These are phyloP conservation scores for Ambrosia trifida DNA, from an alignment of 129 eudicot genomes.

Conservation along the genomic window DNA sequence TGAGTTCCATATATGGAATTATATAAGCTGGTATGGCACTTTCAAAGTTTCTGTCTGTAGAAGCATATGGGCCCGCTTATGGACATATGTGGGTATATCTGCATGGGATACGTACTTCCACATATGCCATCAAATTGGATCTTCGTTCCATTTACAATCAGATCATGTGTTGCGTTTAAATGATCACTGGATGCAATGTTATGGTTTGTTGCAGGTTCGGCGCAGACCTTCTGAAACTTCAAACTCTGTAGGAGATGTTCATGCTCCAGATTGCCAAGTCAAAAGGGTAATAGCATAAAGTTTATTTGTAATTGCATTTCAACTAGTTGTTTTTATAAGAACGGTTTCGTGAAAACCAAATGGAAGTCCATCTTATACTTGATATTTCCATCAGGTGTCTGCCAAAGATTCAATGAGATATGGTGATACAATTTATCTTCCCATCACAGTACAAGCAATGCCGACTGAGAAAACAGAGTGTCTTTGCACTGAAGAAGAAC, in stretches of 20 bases:
- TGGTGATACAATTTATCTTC: conserved; percentile 89
- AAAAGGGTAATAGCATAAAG: conserved; percentile 53
- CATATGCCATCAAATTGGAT: background rate
- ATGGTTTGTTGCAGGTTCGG: conserved; percentile 57
- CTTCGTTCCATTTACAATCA: background rate
- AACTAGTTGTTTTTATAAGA: background rate
- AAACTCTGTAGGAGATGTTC: conserved; percentile 22
- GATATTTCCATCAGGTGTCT: conserved; percentile 51
- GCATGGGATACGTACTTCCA: background rate
- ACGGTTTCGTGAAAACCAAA: background rate
- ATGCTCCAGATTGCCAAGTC: conserved; percentile 40
- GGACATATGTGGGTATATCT: background rate
- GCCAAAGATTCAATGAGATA: conserved; percentile 72
- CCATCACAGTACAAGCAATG: conserved; percentile 56
- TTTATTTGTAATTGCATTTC: background rate
- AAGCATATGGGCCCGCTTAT: background rate
- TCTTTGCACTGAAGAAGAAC: conserved; percentile 55
- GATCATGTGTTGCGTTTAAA: background rate
- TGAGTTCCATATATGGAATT: background rate
- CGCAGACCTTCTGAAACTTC: conserved; percentile 42
- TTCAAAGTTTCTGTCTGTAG: background rate
- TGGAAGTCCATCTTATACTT: conserved; percentile 8
- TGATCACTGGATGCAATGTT: background rate
- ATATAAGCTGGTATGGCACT: background rate
- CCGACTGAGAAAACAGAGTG: conserved; percentile 42